Evolutionary conservation across 306 rosid species (phyloP).

Genomic region (Gynostemma pentaphyllum): DNA sequence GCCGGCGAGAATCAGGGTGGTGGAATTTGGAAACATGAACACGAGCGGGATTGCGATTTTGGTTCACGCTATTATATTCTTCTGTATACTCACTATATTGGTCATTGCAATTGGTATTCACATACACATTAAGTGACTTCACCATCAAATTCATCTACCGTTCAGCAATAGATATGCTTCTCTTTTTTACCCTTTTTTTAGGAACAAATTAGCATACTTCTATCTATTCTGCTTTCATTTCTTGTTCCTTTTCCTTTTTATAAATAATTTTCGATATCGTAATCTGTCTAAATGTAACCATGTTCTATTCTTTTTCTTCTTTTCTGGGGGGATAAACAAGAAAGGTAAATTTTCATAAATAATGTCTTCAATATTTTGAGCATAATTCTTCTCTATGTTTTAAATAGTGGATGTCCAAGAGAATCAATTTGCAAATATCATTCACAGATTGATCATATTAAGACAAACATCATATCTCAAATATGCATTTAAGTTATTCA

Average conservation of each 20-base stretch:
- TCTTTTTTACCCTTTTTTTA: neutral
- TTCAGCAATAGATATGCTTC: neutral
- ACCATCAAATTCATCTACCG: neutral
- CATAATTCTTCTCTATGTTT: neutral
- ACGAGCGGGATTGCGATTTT: conserved; percentile 94
- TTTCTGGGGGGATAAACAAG: neutral
- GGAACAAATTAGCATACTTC: conserved; percentile 2
- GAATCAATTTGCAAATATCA: neutral
- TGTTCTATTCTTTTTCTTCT: neutral
- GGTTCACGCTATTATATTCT: conserved; percentile 75
- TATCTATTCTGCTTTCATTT: neutral
- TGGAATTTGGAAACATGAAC: conserved; percentile 91
- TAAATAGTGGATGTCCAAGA: neutral
- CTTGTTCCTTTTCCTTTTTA: neutral
- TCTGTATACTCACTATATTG: conserved; percentile 71
- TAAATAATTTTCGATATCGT: conserved; percentile 1
- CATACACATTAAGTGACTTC: conserved; percentile 39
- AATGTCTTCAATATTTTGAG: neutral
- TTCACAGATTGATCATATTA: neutral
- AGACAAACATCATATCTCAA: neutral
- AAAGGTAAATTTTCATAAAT: neutral
- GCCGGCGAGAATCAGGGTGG: conserved; percentile 58
- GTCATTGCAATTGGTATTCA: conserved; percentile 82
- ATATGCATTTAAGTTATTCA: neutral
- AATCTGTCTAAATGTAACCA: conserved; percentile 7